These are phyloP conservation scores for Populus hybrid DNA, from an alignment of 441 rosid genomes.

Conservation along the genomic window DNA sequence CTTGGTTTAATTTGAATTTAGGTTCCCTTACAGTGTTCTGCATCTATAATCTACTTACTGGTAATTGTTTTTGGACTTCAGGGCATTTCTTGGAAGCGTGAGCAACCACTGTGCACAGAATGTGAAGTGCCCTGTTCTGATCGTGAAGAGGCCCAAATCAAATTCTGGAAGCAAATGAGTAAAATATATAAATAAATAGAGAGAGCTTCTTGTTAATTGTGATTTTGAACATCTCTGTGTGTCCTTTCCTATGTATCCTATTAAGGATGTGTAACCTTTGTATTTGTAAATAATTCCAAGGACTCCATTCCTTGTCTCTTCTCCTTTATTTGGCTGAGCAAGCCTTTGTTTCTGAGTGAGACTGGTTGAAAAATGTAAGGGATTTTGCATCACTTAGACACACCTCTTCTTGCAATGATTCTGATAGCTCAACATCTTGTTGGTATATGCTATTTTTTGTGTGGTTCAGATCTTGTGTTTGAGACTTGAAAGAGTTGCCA, in stretches of 20 bases:
- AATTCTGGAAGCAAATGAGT: conserved; percentile 11
- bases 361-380: no score
- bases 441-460: no score
- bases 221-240: neutral
- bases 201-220: neutral
- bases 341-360: neutral
- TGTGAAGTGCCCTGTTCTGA: conserved; percentile 58
- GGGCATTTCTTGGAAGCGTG: conserved; percentile 61
- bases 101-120: conserved; percentile 62
- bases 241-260: neutral
- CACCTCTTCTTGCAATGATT: neutral
- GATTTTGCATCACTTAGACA: neutral
- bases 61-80: conserved; percentile 4
- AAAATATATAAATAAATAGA: neutral
- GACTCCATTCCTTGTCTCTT: neutral
- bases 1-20: neutral
- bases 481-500: no score
- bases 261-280: neutral
- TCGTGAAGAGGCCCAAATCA: conserved; percentile 56
- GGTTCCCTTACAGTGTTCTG: neutral
- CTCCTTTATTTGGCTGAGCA: neutral
- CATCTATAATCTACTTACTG: neutral
- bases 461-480: no score
- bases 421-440: neutral
- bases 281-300: neutral